These are phyloP conservation scores for Leccinum longicurvipes DNA, from an alignment of 768 basidiomycete genomes.

Conservation along the genomic window DNA sequence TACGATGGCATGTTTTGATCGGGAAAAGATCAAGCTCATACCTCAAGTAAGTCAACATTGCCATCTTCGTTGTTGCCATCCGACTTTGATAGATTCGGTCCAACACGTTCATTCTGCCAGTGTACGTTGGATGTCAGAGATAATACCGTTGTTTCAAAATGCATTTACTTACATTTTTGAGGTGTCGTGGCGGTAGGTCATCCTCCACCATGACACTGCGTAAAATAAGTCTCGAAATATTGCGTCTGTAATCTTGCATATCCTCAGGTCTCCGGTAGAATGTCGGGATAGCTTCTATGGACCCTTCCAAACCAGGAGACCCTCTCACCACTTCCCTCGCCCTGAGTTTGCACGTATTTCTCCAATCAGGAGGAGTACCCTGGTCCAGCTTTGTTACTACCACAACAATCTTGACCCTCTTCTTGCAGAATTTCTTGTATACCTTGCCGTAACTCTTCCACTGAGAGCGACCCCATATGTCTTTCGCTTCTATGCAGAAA, in stretches of 20 bases:
- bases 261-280: constrained; percentile 3
- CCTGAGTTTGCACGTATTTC: neutral
- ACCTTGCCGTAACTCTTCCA: constrained; percentile 16
- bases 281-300: constrained; percentile 6
- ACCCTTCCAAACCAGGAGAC: neutral
- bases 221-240: constrained; percentile 3
- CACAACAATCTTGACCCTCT: constrained; percentile 10
- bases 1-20: no score
- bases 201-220: no score
- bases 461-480: constrained; percentile 1
- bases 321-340: neutral
- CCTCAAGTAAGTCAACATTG: no score
- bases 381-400: constrained; percentile 11
- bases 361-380: constrained; percentile 6
- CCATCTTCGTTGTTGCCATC: no score
- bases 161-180: no score
- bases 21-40: no score
- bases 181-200: no score
- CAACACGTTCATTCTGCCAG: no score
- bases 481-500: constrained; percentile 11
- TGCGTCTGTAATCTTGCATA: neutral
- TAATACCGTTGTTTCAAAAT: no score
- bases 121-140: no score
- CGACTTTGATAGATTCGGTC: no score
- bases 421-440: constrained; percentile 10